Conservation (phyloP, 768 basidiomycete genomes). For the Tricholoma sp. region DNA sequence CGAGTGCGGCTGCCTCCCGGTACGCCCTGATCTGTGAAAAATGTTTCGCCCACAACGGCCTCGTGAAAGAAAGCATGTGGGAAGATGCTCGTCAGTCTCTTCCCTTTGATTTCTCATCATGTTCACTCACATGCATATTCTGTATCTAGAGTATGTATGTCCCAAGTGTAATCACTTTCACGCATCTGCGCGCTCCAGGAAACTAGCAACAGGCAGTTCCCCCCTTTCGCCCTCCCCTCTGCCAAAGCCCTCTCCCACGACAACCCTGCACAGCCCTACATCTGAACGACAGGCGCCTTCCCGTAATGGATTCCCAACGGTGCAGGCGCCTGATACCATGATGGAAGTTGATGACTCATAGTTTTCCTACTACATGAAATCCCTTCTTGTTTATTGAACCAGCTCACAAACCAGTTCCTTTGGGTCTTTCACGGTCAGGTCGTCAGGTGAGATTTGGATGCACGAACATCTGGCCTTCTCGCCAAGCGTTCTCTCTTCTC, state of each 20-base stretch:
- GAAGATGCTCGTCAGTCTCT: constrained; percentile 69
- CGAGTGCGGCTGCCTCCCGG: constrained; percentile 41
- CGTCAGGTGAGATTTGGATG: not conserved
- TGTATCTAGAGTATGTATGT: constrained; percentile 79
- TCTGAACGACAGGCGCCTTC: not conserved
- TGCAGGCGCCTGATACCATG: constrained; percentile 18
- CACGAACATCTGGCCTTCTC: not conserved
- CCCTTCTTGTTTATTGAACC: not conserved
- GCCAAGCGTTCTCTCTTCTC: not conserved
- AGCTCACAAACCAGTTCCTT: not conserved
- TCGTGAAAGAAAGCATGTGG: constrained; percentile 79
- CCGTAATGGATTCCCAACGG: constrained; percentile 11
- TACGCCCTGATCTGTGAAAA: constrained; percentile 88
- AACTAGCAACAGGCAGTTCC: constrained; percentile 15
- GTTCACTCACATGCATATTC: not conserved
- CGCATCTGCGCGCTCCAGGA: constrained; percentile 36
- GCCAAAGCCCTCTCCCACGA: constrained; percentile 1
- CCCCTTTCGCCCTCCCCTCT: constrained; percentile 14
- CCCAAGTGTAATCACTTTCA: constrained; percentile 87
- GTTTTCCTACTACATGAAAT: not conserved
- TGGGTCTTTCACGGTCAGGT: not conserved
- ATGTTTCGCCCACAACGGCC: constrained; percentile 85
- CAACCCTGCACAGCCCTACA: constrained; percentile 6
- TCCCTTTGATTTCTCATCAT: not conserved
- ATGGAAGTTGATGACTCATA: constrained; percentile 30